These are phyloP conservation scores for Sclerospora graminicola DNA, from an alignment of 352 stramenopile species.

Conservation along the genomic window DNA sequence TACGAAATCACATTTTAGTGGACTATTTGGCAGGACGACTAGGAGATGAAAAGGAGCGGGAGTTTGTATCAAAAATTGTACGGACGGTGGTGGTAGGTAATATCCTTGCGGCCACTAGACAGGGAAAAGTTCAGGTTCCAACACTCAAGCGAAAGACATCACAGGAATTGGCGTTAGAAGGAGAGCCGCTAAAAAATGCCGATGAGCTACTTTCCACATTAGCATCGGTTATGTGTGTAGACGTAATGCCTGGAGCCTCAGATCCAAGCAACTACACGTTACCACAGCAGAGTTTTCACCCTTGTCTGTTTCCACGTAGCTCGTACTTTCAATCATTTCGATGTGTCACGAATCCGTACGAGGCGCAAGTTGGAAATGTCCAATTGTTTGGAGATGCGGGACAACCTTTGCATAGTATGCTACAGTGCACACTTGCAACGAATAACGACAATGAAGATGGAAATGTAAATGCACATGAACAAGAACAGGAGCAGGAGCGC, in stretches of 20 bases:
- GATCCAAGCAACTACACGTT: conserved; percentile 87
- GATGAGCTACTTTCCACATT: conserved; percentile 70
- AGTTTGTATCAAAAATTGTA: conserved; percentile 61
- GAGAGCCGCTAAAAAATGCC: conserved; percentile 47
- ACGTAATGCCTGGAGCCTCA: conserved; percentile 82
- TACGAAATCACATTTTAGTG: conserved; percentile 54
- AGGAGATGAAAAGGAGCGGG: conserved; percentile 37
- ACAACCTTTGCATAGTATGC: conserved; percentile 80
- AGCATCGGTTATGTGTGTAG: conserved; percentile 78
- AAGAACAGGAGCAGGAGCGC: conserved; percentile 13
- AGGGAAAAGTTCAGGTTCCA: conserved; percentile 14
- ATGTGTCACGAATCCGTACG: conserved; percentile 91
- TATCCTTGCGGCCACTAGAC: conserved; percentile 13
- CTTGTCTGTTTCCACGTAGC: conserved; percentile 85
- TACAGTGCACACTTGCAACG: conserved; percentile 41
- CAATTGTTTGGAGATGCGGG: conserved; percentile 82
- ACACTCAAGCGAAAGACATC: conserved; percentile 38
- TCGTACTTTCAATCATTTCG: conserved; percentile 73
- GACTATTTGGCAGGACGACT: conserved; percentile 71
- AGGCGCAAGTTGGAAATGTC: conserved; percentile 48
- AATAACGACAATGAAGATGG: conserved; percentile 25
- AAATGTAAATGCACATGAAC: conserved; percentile 14
- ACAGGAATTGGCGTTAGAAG: conserved; percentile 29
- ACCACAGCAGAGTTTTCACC: conserved; percentile 92
- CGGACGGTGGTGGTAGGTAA: conserved; percentile 70